phyloP scores from a whole-genome alignment of 257 asterid genomes.

The Nicotiana tabacum region DNA sequence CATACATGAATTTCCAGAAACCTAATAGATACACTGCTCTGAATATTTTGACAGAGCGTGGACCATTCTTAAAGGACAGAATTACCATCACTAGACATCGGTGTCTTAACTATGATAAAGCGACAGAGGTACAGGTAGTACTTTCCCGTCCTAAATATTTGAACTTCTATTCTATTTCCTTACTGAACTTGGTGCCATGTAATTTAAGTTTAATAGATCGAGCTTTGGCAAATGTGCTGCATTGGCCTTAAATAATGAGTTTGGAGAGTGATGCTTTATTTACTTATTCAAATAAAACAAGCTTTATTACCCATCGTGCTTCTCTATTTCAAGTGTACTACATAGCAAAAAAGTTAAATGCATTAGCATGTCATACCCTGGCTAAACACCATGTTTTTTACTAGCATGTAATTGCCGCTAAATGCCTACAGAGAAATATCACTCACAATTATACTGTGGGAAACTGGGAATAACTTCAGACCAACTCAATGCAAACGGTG shows the following conservation, averaged over 20 bases:
- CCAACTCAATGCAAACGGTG: not conserved
- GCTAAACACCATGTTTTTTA: not conserved
- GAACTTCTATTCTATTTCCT: not conserved
- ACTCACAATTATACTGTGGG: not conserved
- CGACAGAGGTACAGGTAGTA: not conserved
- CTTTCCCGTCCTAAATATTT: not conserved
- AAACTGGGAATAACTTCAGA: not conserved
- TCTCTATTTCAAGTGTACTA: not conserved
- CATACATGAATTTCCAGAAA: not conserved
- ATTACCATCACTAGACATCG: slow-evolving; percentile 64
- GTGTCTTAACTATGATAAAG: not conserved
- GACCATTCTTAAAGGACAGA: slow-evolving; percentile 93
- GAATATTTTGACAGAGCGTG: slow-evolving; percentile 55
- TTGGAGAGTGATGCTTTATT: not conserved
- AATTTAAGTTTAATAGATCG: not conserved
- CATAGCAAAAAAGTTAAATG: not conserved
- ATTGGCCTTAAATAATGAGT: not conserved
- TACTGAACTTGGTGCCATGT: not conserved
- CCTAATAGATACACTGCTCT: not conserved
- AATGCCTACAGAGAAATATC: not conserved
- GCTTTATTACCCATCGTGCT: not conserved
- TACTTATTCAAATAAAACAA: not conserved
- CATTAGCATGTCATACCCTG: not conserved
- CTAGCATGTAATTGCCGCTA: not conserved
- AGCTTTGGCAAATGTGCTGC: not conserved